Percentiles rank a stretch among this genome's conserved stretches.
Evolutionary conservation across 148 eudicot species (phyloP).

Genomic region (Bassia scoparia): DNA sequence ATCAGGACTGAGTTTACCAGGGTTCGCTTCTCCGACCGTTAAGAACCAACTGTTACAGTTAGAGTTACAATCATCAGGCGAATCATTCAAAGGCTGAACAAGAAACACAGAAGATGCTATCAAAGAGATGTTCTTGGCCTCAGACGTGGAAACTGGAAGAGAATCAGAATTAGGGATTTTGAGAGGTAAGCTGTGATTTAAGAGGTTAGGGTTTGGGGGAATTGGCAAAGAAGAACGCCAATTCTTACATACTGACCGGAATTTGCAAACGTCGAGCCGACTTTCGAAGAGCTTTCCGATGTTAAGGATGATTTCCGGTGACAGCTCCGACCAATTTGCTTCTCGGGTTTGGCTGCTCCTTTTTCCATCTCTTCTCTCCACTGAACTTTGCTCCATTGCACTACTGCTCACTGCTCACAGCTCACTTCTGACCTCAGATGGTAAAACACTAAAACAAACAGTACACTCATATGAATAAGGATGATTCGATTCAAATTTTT

Average conservation of each 20-base stretch:
- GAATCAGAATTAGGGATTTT: neutral
- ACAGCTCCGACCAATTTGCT: constrained; percentile 10
- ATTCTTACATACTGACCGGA: constrained; percentile 13
- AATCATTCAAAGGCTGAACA: neutral
- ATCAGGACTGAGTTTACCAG: constrained; percentile 16
- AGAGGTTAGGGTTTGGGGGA: neutral
- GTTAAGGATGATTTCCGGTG: neutral
- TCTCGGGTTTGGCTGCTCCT: too few species aligned
- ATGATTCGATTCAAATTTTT: too few species aligned
- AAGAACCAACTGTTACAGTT: neutral
- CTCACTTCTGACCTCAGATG: too few species aligned
- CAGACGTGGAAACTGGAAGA: constrained; percentile 15
- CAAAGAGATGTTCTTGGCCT: neutral
- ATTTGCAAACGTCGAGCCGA: neutral
- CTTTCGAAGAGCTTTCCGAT: constrained; percentile 12
- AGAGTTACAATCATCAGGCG: too few species aligned
- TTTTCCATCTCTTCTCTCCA: too few species aligned
- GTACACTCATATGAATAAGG: too few species aligned
- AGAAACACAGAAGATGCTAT: constrained; percentile 13
- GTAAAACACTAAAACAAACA: too few species aligned
- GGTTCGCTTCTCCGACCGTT: neutral
- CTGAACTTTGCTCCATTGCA: too few species aligned
- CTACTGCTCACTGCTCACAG: too few species aligned
- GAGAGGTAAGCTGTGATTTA: neutral
- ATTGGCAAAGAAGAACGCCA: constrained; percentile 14